Evolutionary conservation across 2,329 filamentous ascomycete genomes (phyloP).

Genomic region (Emergomyces africanus): DNA sequence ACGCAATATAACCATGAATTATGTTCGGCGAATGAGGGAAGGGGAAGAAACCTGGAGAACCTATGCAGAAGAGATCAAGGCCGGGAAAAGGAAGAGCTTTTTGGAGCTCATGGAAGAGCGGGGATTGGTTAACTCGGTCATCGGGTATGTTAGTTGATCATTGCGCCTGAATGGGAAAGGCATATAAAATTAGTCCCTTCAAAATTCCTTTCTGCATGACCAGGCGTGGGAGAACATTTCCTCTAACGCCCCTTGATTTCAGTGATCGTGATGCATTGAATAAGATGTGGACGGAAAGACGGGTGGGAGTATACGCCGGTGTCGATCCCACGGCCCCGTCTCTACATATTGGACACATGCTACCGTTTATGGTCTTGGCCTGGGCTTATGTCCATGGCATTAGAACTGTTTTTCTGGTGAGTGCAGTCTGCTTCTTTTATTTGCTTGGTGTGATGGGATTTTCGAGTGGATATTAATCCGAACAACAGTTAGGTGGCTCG

Average conservation of each 20-base stretch:
- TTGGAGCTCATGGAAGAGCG: conserved; percentile 33
- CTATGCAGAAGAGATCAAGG: conserved; percentile 31
- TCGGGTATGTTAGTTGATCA: conserved; percentile 27
- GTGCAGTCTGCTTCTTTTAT: conserved; percentile 9
- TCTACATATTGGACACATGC: conserved; percentile 38
- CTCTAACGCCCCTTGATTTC: background rate
- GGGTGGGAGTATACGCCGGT: conserved; percentile 36
- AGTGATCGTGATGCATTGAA: conserved; percentile 33
- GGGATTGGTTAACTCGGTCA: conserved; percentile 33
- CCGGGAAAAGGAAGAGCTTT: conserved; percentile 32
- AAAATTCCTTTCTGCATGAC: background rate
- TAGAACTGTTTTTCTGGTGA: conserved; percentile 32
- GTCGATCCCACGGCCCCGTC: conserved; percentile 39
- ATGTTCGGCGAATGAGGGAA: conserved; percentile 26
- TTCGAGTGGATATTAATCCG: conserved; percentile 7
- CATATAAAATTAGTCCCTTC: background rate
- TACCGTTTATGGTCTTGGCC: conserved; percentile 38
- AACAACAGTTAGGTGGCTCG: conserved; percentile 32
- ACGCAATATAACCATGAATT: conserved; percentile 27
- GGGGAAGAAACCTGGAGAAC: conserved; percentile 28
- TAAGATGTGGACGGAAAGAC: conserved; percentile 31
- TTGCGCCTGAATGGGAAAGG: background rate
- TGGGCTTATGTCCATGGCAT: conserved; percentile 39
- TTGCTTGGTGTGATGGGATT: conserved; percentile 6
- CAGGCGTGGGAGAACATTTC: background rate